Evolutionary conservation across 306 rosid genomes (phyloP), one percentile per base, ranked within the genome.

Genomic region (Argentina anserina): DNA sequence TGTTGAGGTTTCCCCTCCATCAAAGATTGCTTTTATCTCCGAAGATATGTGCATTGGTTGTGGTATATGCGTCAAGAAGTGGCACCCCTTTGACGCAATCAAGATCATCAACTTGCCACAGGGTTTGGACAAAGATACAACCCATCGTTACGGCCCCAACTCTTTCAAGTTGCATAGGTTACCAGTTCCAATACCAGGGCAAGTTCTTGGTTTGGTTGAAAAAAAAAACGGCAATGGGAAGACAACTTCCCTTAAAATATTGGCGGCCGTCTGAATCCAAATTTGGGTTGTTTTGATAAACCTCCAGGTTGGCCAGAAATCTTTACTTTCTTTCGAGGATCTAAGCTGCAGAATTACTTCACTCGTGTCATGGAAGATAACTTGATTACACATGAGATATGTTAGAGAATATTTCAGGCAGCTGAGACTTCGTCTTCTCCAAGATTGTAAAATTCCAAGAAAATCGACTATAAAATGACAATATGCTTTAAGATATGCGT

Each of bases 11-110:
- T 62, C 90, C 39, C 53, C 90, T 21, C 84, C 85, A 5, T 86
- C 97, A 0, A 93, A 86, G 84, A 93, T 89, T 72, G 97, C 98
- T 70, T 93, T 39, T 82, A 90, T 93, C 67, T 93, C 98, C 0
- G 97, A 93, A 84, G 98, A 93, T 78, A 76, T 93, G 78, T 93
- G 98, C 77, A 93, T 87, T 80, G 98, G 98, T 71, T 93, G 98
- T 11, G 97, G 97, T 87, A 90, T 89, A 17, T 93, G 97, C 82
- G 96, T 93, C 8, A 93, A 93, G 96, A 90, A 93, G 85, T 93
- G 98, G n/a, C n/a, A n/a, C 79, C 98, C 98, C 20, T 93, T 93
- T 79, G 92, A 87, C 67, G 98, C 98, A 37, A 90, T 90, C 58
- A 90, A 93, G 79, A 46, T 17, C 21, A 46, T 46, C 9, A 46